A percentile compares a stretch with the other conserved stretches of the same genome.
These are phyloP conservation scores for Martiniozyma abietophila DNA, from an alignment of 805 yeast genomes.

Conservation along the genomic window DNA sequence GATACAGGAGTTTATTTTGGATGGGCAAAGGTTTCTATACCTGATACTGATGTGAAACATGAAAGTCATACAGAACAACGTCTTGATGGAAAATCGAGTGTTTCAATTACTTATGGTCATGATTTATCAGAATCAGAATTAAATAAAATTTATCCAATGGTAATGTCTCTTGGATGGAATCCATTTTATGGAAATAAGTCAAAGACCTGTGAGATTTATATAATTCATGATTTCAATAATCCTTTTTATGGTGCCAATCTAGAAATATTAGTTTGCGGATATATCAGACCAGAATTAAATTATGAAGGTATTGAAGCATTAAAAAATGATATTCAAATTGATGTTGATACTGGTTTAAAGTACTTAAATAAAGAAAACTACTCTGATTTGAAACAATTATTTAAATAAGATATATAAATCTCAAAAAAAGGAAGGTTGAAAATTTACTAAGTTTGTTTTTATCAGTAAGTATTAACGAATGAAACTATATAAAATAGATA, in stretches of 20 bases:
- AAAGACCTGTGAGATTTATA: conserved; percentile 82
- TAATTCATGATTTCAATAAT: conserved; percentile 58
- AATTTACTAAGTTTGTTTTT: neutral
- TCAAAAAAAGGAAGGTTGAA: neutral
- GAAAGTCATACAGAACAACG: conserved; percentile 12
- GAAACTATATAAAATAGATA: no score
- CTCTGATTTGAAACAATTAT: conserved; percentile 19
- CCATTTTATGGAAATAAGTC: conserved; percentile 77
- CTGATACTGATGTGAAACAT: neutral
- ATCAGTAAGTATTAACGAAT: neutral
- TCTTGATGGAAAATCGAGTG: conserved; percentile 31
- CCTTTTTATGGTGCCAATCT: conserved; percentile 80
- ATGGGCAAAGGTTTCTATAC: conserved; percentile 25
- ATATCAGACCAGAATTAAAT: conserved; percentile 82
- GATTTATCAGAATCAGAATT: conserved; percentile 35
- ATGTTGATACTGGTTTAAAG: conserved; percentile 57
- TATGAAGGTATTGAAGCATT: conserved; percentile 77
- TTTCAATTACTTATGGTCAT: conserved; percentile 55
- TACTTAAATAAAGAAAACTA: conserved; percentile 38
- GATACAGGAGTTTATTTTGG: conserved; percentile 91
- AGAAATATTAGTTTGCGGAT: conserved; percentile 68
- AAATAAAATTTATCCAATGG: conserved; percentile 63
- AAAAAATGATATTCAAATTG: conserved; percentile 73
- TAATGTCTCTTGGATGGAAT: conserved; percentile 93
- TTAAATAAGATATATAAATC: conserved; percentile 2